These are phyloP conservation scores for Starmerella sirachaensis DNA, from an alignment of 805 yeast genomes.

Conservation along the genomic window DNA sequence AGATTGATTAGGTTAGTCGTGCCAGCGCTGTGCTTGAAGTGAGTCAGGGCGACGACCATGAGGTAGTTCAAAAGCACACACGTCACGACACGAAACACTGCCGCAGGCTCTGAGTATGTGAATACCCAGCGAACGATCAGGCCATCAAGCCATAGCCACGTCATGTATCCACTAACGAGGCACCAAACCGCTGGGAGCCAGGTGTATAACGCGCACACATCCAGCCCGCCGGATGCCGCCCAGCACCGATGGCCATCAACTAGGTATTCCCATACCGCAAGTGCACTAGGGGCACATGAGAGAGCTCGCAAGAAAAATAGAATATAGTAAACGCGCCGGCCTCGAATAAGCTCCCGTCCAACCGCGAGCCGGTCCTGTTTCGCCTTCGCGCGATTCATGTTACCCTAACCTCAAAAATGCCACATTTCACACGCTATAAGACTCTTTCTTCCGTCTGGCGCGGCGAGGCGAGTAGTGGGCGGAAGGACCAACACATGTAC, in stretches of 20 bases:
- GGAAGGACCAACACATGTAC: no score
- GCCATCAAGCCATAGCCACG: slow-evolving; percentile 76
- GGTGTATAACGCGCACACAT: slow-evolving; percentile 19
- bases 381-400: slow-evolving; percentile 2
- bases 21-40: slow-evolving; percentile 41
- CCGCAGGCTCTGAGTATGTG: slow-evolving; percentile 76
- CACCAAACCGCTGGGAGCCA: slow-evolving; percentile 55
- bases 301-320: slow-evolving; percentile 35
- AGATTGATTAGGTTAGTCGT: slow-evolving; percentile 57
- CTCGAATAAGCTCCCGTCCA: slow-evolving; percentile 13
- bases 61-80: slow-evolving; percentile 65
- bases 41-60: slow-evolving; percentile 55
- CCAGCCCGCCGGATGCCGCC: slow-evolving; percentile 4
- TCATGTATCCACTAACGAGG: slow-evolving; percentile 69
- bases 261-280: slow-evolving; percentile 35
- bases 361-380: slow-evolving; percentile 4
- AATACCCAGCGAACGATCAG: slow-evolving; percentile 86
- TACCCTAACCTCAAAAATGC: no score
- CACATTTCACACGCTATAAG: no score
- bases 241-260: slow-evolving; percentile 26
- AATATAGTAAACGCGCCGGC: slow-evolving; percentile 19
- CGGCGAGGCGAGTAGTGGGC: no score
- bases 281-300: slow-evolving; percentile 55
- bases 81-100: slow-evolving; percentile 73
- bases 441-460: no score